phyloP scores from a whole-genome alignment of 257 asterid species.

The Solanum microdontum region DNA sequence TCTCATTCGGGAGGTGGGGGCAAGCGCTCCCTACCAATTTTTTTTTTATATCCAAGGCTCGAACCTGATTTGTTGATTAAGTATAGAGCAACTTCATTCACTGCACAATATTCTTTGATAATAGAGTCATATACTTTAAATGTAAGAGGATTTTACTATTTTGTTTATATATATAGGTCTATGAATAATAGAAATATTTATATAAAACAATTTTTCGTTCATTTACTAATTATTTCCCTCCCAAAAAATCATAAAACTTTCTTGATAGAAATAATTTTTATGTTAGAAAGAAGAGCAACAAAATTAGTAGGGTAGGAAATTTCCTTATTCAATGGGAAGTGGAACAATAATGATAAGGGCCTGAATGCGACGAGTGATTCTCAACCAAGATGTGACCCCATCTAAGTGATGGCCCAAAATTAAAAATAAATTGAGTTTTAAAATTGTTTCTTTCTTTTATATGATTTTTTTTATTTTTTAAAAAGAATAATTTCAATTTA shows the following conservation, averaged over 20 bases:
- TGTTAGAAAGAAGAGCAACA: background rate
- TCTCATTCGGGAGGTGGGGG: too few species aligned
- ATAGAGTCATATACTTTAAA: background rate
- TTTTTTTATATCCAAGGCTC: background rate
- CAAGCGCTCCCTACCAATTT: accelerated
- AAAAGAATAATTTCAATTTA: too few species aligned
- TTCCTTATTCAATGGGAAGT: background rate
- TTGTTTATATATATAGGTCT: background rate
- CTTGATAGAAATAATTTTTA: background rate
- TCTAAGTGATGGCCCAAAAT: background rate
- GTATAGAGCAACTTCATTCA: accelerated
- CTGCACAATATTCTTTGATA: background rate
- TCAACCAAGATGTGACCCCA: background rate
- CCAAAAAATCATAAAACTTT: background rate
- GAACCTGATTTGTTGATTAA: too few species aligned
- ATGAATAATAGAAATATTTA: background rate
- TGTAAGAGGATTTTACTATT: background rate
- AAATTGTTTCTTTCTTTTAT: too few species aligned
- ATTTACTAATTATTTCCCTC: background rate
- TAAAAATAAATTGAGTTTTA: too few species aligned
- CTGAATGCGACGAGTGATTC: background rate
- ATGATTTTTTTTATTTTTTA: too few species aligned
- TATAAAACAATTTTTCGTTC: background rate
- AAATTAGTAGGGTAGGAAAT: background rate
- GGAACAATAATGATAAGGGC: background rate